A percentile compares a stretch with the other conserved stretches of the same genome.
Conservation (phyloP, 192 early-diverging fungal genomes). For the Podila epigama region DNA sequence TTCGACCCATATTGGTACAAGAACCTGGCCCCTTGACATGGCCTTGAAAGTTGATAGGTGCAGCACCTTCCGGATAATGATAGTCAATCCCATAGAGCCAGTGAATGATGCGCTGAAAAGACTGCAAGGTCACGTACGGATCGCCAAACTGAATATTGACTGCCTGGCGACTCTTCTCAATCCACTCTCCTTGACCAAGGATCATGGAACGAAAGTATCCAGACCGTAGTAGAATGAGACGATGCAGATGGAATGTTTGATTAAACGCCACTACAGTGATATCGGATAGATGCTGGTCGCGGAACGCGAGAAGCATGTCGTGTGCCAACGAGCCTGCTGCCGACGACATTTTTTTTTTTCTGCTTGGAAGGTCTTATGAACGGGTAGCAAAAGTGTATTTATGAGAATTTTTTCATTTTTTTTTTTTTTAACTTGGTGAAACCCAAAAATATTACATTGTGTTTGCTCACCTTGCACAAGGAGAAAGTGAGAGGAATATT, state of each 20-base stretch:
- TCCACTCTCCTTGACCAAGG: conserved; percentile 47
- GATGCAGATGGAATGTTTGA: conserved; percentile 42
- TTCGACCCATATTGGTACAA: background rate
- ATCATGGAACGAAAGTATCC: conserved; percentile 43
- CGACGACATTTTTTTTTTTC: conserved; percentile 9
- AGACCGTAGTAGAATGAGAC: conserved; percentile 40
- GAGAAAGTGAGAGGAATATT: too few relatives aligned
- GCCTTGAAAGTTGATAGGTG: conserved; percentile 17
- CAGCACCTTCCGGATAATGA: conserved; percentile 33
- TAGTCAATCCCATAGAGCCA: conserved; percentile 51
- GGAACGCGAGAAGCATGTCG: conserved; percentile 45
- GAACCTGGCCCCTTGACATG: background rate
- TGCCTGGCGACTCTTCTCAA: conserved; percentile 38
- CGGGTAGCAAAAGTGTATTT: too few relatives aligned
- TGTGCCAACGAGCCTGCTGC: conserved; percentile 42
- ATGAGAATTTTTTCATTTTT: too few relatives aligned
- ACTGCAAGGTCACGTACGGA: conserved; percentile 29
- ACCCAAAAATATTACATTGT: too few relatives aligned
- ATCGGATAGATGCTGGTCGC: conserved; percentile 45
- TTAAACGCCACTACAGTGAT: conserved; percentile 38
- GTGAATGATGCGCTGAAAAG: conserved; percentile 47
- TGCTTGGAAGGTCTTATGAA: background rate
- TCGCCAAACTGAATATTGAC: conserved; percentile 37
- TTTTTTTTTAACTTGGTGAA: too few relatives aligned
- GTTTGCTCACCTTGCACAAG: too few relatives aligned